These are phyloP conservation scores for Fusarium temperatum DNA, from an alignment of 2,329 filamentous ascomycete genomes.

Conservation along the genomic window DNA sequence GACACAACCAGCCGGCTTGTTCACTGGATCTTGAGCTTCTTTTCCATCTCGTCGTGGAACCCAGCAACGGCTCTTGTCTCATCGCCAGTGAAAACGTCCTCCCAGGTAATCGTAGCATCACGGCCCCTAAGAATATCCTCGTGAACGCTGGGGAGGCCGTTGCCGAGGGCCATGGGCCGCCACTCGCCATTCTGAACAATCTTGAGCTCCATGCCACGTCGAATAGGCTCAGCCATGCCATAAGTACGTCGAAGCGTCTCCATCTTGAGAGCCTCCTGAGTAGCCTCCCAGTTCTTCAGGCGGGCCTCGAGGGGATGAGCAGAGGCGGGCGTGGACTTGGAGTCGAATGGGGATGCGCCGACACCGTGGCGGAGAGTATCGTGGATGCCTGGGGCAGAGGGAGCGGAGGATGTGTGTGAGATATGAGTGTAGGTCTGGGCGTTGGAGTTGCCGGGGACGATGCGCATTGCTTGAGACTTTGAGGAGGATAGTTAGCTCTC, in stretches of 20 bases:
- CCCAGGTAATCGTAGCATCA: constrained; percentile 85
- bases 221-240: constrained; percentile 91
- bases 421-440: constrained; percentile 72
- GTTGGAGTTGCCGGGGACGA: constrained; percentile 78
- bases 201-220: constrained; percentile 94
- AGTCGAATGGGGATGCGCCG: constrained; percentile 66
- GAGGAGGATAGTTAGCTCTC: constrained; percentile 35
- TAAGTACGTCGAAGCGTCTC: constrained; percentile 85
- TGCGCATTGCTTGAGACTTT: constrained; percentile 78
- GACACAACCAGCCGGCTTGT: background rate
- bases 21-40: constrained; percentile 78
- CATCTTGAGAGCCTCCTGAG: constrained; percentile 89
- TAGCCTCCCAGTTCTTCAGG: constrained; percentile 88
- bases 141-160: constrained; percentile 73
- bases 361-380: constrained; percentile 91
- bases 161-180: constrained; percentile 75
- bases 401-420: constrained; percentile 72
- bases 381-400: constrained; percentile 91
- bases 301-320: constrained; percentile 92
- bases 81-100: constrained; percentile 88
- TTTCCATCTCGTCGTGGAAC: constrained; percentile 94
- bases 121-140: constrained; percentile 87
- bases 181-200: constrained; percentile 84
- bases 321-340: constrained; percentile 59
- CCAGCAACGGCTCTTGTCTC: constrained; percentile 75